Evolutionary conservation across 768 basidiomycete genomes (phyloP).

Genomic region (Lyophyllum atratum): DNA sequence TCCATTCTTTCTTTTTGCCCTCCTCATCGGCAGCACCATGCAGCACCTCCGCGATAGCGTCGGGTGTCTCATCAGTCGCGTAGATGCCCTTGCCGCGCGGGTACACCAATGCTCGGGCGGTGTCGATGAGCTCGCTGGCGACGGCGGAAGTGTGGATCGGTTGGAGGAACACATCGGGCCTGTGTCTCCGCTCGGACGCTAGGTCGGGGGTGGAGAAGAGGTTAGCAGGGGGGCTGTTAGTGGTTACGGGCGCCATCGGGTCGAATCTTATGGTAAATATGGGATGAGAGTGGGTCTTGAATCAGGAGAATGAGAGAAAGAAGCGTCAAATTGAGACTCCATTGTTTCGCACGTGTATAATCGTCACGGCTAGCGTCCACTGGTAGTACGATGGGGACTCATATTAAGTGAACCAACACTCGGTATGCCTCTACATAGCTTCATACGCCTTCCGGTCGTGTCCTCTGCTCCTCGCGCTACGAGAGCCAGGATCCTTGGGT

Average conservation of each 20-base stretch:
- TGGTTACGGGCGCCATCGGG: constrained; percentile 16
- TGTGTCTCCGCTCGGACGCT: constrained; percentile 9
- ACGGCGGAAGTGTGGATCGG: constrained; percentile 42
- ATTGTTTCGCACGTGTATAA: constrained; percentile 18
- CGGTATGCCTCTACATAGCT: background rate
- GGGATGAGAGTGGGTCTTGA: background rate
- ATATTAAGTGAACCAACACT: background rate
- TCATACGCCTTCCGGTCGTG: background rate
- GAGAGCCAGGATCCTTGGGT: background rate
- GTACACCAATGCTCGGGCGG: constrained; percentile 45
- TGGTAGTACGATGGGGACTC: background rate
- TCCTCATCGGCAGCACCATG: constrained; percentile 33
- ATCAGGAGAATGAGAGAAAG: constrained; percentile 1
- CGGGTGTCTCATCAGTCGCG: constrained; percentile 54
- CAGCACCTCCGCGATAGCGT: constrained; percentile 40
- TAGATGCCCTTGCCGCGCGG: constrained; percentile 54
- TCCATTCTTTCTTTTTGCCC: constrained; percentile 23
- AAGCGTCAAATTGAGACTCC: constrained; percentile 14
- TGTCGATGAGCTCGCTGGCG: constrained; percentile 43
- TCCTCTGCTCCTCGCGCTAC: background rate
- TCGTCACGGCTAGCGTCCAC: constrained; percentile 6
- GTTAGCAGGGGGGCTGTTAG: constrained; percentile 27
- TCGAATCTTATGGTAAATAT: constrained; percentile 4
- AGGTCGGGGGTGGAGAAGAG: constrained; percentile 31
- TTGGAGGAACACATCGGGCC: constrained; percentile 34